These are phyloP conservation scores for Sordariomycetes sp. DNA, from an alignment of 2,329 filamentous ascomycete genomes.

Conservation along the genomic window DNA sequence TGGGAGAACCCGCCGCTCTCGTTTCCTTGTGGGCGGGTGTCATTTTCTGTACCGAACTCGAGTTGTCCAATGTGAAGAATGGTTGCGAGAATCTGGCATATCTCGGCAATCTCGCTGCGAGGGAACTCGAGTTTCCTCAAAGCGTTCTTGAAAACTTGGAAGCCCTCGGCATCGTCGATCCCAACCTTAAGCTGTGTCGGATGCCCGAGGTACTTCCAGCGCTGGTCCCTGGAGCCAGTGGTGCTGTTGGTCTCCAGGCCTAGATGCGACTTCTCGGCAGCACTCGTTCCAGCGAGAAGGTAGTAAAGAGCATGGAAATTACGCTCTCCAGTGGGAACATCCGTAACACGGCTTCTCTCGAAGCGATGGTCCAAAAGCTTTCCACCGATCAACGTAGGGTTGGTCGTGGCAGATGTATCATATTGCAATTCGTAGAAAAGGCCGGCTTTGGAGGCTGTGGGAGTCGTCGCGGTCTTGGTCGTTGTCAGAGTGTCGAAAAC, in stretches of 20 bases:
- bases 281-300: conserved; percentile 82
- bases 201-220: conserved; percentile 95
- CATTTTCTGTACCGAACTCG: conserved; percentile 77
- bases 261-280: conserved; percentile 82
- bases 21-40: conserved; percentile 70
- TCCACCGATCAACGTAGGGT: conserved; percentile 82
- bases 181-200: conserved; percentile 95
- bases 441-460: conserved; percentile 90
- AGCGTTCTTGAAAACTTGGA: conserved; percentile 95
- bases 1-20: conserved; percentile 96
- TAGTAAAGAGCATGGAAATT: conserved; percentile 98
- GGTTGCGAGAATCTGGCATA: conserved; percentile 86
- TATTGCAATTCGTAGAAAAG: conserved; percentile 96
- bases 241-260: conserved; percentile 44
- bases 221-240: conserved; percentile 36
- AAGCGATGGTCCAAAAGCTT: conserved; percentile 91
- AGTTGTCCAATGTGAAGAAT: conserved; percentile 98
- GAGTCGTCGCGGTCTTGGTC: conserved; percentile 92
- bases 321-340: conserved; percentile 89
- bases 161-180: conserved; percentile 91
- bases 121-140: conserved; percentile 91
- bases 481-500: conserved; percentile 95
- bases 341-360: conserved; percentile 82
- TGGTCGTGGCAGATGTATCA: conserved; percentile 76
- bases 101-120: conserved; percentile 86